Evolutionary conservation across 768 basidiomycete genomes (phyloP).

Genomic region (Lepiota venenata): DNA sequence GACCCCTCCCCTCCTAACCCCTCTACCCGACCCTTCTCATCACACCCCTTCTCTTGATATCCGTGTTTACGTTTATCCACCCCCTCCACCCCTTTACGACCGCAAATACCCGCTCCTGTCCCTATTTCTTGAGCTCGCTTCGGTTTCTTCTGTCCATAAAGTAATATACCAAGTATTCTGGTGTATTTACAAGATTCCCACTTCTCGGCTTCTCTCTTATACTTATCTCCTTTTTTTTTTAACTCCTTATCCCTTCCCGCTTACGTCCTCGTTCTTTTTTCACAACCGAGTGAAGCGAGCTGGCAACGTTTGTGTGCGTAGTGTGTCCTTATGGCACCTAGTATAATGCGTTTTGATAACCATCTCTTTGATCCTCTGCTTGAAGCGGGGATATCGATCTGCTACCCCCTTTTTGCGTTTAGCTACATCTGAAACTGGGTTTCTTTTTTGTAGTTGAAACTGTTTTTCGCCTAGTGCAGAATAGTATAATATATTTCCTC

Average conservation of each 20-base stretch:
- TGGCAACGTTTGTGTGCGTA: not conserved
- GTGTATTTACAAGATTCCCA: not conserved
- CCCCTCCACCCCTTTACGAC: no score
- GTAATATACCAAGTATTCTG: not conserved
- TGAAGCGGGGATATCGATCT: not conserved
- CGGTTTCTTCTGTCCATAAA: not conserved
- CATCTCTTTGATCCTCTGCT: not conserved
- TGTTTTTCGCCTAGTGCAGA: constrained; percentile 7
- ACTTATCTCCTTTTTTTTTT: not conserved
- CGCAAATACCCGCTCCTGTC: not conserved
- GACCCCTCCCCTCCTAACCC: not conserved
- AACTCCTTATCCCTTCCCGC: not conserved
- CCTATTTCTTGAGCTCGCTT: not conserved
- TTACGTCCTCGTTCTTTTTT: not conserved
- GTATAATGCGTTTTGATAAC: no score
- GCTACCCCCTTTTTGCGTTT: not conserved
- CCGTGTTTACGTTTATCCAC: not conserved
- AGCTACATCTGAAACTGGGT: not conserved
- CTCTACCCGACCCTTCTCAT: not conserved
- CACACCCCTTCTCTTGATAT: not conserved
- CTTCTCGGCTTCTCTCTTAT: no score
- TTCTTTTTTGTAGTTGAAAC: not conserved
- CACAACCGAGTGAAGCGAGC: constrained; percentile 4
- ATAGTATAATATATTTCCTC: no score
- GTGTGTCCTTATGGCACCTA: no score